phyloP scores from a whole-genome alignment of 306 rosid genomes.

The Chamaecrista fasciculata region DNA sequence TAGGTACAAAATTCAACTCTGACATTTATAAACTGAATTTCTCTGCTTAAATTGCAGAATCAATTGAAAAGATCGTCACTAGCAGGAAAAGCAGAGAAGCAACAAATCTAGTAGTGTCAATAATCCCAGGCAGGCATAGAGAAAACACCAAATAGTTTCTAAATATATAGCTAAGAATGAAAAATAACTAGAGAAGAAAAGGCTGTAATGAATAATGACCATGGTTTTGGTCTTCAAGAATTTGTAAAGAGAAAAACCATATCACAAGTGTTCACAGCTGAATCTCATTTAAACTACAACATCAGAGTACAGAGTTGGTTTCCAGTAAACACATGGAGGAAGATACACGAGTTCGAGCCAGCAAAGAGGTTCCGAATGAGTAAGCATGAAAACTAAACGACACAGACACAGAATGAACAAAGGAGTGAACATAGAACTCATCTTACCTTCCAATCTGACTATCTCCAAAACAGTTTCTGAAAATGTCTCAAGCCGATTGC shows the following conservation, averaged over 20 bases:
- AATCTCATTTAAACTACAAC: slow-evolving; percentile 21
- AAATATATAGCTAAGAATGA: slow-evolving; percentile 10
- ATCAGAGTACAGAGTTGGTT: slow-evolving; percentile 9
- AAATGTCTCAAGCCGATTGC: slow-evolving; percentile 34
- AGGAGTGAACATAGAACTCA: slow-evolving; percentile 18
- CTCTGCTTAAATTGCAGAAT: slow-evolving; percentile 34
- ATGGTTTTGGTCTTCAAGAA: background rate
- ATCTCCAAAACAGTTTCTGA: slow-evolving; percentile 33
- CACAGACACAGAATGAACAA: slow-evolving; percentile 28
- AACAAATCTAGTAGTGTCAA: no score
- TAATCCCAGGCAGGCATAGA: no score
- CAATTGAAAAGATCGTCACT: slow-evolving; percentile 23
- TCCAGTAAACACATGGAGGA: slow-evolving; percentile 17
- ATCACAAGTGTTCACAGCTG: slow-evolving; percentile 28
- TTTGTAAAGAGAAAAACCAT: slow-evolving; percentile 16
- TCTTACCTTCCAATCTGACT: slow-evolving; percentile 21
- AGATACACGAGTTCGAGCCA: slow-evolving; percentile 19
- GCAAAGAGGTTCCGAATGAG: slow-evolving; percentile 11
- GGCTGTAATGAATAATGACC: background rate
- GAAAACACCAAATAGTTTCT: no score
- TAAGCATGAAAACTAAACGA: slow-evolving; percentile 14
- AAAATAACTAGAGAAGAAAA: slow-evolving; percentile 16
- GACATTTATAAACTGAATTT: background rate
- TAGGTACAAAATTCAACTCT: background rate
- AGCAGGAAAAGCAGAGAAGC: slow-evolving; percentile 26